Conservation (phyloP, 495 filamentous ascomycete genomes). For the Neurospora sp. region DNA sequence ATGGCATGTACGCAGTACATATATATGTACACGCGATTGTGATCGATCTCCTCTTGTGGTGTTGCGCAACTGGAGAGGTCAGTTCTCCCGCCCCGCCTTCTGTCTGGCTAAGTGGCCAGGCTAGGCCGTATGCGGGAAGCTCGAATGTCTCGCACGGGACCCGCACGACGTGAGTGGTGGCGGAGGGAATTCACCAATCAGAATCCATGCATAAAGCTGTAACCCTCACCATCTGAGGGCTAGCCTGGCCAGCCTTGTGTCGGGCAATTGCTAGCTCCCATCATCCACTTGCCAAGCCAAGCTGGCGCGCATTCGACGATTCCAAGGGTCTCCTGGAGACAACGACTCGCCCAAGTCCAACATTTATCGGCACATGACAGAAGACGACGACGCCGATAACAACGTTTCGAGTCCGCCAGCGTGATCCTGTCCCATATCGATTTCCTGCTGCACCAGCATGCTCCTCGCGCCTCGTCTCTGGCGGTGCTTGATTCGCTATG, state of each 20-base stretch:
- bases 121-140: neutral
- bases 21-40: neutral
- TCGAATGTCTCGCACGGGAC: neutral
- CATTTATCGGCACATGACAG: neutral
- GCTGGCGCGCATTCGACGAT: neutral
- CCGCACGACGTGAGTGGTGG: neutral
- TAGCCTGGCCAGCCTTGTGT: neutral
- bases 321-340: neutral
- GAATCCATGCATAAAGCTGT: neutral
- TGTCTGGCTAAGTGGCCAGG: neutral
- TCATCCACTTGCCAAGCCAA: neutral
- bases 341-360: neutral
- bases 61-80: neutral
- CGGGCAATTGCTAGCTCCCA: neutral
- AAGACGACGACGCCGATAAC: neutral
- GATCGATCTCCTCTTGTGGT: neutral
- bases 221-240: neutral
- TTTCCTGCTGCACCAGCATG: neutral
- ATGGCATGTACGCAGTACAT: neutral
- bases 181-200: neutral
- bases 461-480: neutral
- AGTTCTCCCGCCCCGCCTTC: neutral
- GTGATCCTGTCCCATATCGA: neutral
- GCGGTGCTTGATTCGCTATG: conserved; percentile 40
- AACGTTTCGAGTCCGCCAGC: neutral